Evolutionary conservation across 2,329 filamentous ascomycete species (phyloP).

Genomic region (Aspergillus udagawae): DNA sequence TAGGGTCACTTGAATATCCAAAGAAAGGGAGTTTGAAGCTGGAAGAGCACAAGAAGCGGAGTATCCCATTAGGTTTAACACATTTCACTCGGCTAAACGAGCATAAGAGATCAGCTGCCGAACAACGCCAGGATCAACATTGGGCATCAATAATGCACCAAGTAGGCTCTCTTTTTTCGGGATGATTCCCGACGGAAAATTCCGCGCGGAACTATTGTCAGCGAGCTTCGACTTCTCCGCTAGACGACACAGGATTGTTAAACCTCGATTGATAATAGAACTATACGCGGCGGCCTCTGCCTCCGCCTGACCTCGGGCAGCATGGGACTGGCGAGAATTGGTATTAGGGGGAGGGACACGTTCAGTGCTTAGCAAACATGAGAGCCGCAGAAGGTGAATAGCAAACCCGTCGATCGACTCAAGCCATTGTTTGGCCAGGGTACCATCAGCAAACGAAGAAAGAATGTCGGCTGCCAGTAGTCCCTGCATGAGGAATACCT

Average conservation of each 20-base stretch:
- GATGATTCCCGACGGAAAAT: constrained; percentile 58
- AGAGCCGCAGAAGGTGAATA: constrained; percentile 70
- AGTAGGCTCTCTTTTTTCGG: constrained; percentile 66
- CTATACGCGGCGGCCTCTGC: constrained; percentile 40
- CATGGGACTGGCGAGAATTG: constrained; percentile 32
- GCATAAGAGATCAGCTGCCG: constrained; percentile 65
- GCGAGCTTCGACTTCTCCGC: constrained; percentile 60
- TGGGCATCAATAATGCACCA: constrained; percentile 62
- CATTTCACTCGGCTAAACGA: constrained; percentile 45
- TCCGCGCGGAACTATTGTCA: constrained; percentile 48
- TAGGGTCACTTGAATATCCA: constrained; percentile 14
- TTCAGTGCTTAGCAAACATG: constrained; percentile 66
- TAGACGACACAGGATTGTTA: constrained; percentile 64
- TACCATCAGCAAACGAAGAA: constrained; percentile 68
- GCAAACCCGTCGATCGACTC: constrained; percentile 80
- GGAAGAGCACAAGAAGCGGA: constrained; percentile 6
- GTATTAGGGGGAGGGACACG: constrained; percentile 44
- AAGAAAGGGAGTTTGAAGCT: constrained; percentile 14
- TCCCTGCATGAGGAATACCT: constrained; percentile 87
- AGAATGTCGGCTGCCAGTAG: constrained; percentile 87
- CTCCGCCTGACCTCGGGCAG: constrained; percentile 34
- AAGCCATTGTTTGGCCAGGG: constrained; percentile 75
- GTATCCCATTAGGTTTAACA: constrained; percentile 7
- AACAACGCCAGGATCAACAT: constrained; percentile 60
- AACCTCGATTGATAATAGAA: constrained; percentile 62